phyloP scores from a whole-genome alignment of 2,329 filamentous ascomycete species.

The Diplodia intermedia region DNA sequence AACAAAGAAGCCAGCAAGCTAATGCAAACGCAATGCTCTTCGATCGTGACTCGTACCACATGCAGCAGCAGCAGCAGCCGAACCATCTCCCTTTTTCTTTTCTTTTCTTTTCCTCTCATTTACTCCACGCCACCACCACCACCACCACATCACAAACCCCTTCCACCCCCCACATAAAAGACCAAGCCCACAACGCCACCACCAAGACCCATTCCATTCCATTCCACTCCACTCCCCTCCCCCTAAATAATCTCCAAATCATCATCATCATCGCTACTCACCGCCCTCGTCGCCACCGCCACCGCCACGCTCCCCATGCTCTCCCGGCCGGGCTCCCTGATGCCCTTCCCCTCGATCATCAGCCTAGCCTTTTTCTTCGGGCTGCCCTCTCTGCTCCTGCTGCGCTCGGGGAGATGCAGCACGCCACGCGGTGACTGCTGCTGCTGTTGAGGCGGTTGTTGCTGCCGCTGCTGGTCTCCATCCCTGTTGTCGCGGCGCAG shows the following conservation, averaged over 20 bases:
- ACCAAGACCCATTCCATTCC: background rate
- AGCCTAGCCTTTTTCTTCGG: conserved; percentile 59
- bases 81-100: background rate
- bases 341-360: conserved; percentile 56
- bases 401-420: conserved; percentile 32
- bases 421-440: conserved; percentile 1
- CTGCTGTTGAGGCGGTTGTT: background rate
- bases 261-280: conserved; percentile 53
- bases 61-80: background rate
- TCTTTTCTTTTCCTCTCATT: background rate
- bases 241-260: conserved; percentile 56
- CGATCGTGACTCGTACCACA: background rate
- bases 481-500: background rate
- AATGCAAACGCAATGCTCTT: background rate
- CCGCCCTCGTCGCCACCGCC: conserved; percentile 37
- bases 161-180: too few species aligned
- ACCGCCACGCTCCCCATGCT: conserved; percentile 49
- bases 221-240: too few species aligned
- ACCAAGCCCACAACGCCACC: background rate
- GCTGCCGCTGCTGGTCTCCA: background rate
- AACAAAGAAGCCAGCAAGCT: background rate
- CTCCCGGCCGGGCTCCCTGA: conserved; percentile 58
- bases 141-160: background rate
- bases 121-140: background rate
- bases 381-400: conserved; percentile 41